Conservation (phyloP, 176 grass and related monocot genomes). For the Tillandsia fasciculata region DNA sequence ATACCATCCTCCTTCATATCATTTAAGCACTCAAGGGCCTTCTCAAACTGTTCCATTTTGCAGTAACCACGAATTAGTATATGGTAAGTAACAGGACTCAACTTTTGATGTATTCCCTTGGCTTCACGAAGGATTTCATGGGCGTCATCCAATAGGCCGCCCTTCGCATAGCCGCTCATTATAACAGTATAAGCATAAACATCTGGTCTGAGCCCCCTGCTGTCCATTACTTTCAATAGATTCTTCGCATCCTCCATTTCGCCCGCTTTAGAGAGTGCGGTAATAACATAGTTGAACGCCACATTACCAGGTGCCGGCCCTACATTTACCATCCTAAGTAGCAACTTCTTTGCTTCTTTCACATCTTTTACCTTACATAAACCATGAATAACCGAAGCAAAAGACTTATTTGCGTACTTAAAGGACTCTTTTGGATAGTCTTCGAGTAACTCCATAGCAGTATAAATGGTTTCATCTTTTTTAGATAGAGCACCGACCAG, state of each 20-base stretch:
- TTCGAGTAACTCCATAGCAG: slow-evolving; percentile 50
- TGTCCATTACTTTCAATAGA: slow-evolving; percentile 60
- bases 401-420: slow-evolving; percentile 56
- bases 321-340: slow-evolving; percentile 64
- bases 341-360: slow-evolving; percentile 50
- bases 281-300: slow-evolving; percentile 83
- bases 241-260: slow-evolving; percentile 62
- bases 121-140: slow-evolving; percentile 58
- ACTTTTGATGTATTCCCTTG: slow-evolving; percentile 54
- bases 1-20: slow-evolving; percentile 90
- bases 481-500: slow-evolving; percentile 44
- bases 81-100: slow-evolving; percentile 59
- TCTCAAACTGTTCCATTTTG: slow-evolving; percentile 80
- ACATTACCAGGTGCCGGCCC: slow-evolving; percentile 60
- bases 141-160: slow-evolving; percentile 73
- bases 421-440: slow-evolving; percentile 51
- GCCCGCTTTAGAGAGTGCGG: slow-evolving; percentile 55
- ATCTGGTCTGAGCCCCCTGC: slow-evolving; percentile 58
- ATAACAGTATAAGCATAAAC: slow-evolving; percentile 83
- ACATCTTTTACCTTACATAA: slow-evolving; percentile 53
- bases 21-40: slow-evolving; percentile 71
- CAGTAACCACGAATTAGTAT: slow-evolving; percentile 89
- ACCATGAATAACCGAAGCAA: slow-evolving; percentile 59
- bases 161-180: slow-evolving; percentile 73
- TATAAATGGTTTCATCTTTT: slow-evolving; percentile 55